Evolutionary conservation across 768 basidiomycete species (phyloP), one percentile per base, ranked within the genome.

Genomic region (Macrocybe gigantea): DNA sequence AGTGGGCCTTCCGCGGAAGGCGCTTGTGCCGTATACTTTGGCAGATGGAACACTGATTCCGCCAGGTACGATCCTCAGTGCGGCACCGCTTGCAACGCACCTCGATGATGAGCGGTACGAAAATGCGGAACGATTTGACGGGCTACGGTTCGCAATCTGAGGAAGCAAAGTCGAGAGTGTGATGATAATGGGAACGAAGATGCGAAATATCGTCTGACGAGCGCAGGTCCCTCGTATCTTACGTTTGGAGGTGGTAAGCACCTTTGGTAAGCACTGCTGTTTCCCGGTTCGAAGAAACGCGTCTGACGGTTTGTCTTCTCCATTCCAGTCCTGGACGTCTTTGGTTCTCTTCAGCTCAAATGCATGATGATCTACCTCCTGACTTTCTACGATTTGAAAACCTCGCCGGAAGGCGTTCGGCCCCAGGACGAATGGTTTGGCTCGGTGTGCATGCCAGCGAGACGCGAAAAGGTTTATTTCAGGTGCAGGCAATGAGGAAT

Each of bases 71-170:
- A 53, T 49, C 5, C 29, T 53, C 6, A 44, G 45, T 11, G 42
- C 44, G 2, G 45, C 52, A 6, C 34, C 52, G 7, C 44, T 45
- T 7, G 35, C 52, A 13, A 45, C 42, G n/a, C 52, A 53, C 33
- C 41, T 47, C 13, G 56, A 62, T 33, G 54, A 54, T 15, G 49
- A 44, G 9, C 46, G 64, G 34, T 74, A 72, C 53, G 29, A 52
- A 0, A 54, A 71, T 43, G 53, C 74, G 0, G 44, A 58, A 5
- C 51, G 47, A 11, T 79, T 78, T 52, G 68, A 76, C 29, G 67
- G 68, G 0, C 69, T 68, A 50, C 65, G 77, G 0, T 75, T 71
- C 53, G 44, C 63, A 56, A 60, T 8, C 33, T 51, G 38, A 44
- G 52, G 11, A 36, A 53, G 15, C 41, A 35, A 14, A 14, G 5